These are phyloP conservation scores for Xylaria cubensis DNA, from an alignment of 495 filamentous ascomycete genomes.

Conservation along the genomic window DNA sequence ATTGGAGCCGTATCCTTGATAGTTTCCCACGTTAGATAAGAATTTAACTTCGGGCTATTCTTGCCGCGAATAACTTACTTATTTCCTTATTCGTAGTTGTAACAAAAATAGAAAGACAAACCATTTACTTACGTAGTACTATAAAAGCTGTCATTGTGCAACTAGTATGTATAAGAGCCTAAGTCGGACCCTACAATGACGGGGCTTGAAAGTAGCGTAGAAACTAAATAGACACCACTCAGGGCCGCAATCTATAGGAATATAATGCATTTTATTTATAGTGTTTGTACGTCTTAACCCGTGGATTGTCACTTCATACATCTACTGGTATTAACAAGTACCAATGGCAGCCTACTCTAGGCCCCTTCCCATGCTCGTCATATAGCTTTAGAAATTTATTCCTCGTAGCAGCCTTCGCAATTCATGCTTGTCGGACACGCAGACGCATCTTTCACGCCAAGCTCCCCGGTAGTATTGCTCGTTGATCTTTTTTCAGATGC, in stretches of 20 bases:
- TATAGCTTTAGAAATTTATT: not conserved
- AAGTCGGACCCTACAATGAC: not conserved
- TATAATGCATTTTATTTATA: not conserved
- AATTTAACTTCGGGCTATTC: not conserved
- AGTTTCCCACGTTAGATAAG: not conserved
- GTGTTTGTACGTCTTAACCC: not conserved
- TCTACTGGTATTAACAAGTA: not conserved
- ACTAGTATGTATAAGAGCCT: not conserved
- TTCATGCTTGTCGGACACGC: not conserved
- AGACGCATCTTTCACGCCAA: not conserved
- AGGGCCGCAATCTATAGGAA: not conserved
- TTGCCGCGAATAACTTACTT: not conserved
- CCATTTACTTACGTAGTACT: not conserved
- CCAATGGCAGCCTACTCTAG: not conserved
- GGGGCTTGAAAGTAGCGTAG: not conserved
- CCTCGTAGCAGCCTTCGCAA: not conserved
- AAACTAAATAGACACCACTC: not conserved
- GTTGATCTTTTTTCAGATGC: conserved; percentile 71
- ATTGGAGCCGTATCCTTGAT: not conserved
- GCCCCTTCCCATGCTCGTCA: not conserved
- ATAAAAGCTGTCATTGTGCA: not conserved
- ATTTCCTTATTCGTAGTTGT: not conserved
- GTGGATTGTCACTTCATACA: no score
- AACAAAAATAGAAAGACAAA: not conserved
- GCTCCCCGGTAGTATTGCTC: conserved; percentile 87